Evolutionary conservation across 352 stramenopile genomes (phyloP).

Genomic region (Globisporangium irregulare): DNA sequence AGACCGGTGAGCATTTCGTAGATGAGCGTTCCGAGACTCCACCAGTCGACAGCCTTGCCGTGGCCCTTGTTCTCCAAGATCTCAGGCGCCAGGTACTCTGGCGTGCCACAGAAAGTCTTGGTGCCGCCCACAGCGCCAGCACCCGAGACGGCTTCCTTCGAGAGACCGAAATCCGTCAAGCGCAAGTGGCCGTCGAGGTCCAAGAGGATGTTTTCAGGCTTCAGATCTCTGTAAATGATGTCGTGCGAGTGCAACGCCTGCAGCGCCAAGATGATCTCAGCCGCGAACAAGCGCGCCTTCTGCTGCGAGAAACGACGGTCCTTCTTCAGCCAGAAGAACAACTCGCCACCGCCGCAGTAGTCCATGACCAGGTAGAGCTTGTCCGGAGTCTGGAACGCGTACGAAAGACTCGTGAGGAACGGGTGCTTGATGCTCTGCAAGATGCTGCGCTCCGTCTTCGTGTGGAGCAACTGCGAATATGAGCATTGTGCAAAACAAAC

Average conservation of each 20-base stretch:
- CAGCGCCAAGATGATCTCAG: constrained; percentile 93
- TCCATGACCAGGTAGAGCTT: constrained; percentile 95
- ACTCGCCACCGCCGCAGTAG: constrained; percentile 92
- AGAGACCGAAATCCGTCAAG: constrained; percentile 95
- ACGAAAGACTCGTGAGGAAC: constrained; percentile 86
- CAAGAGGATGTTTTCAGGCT: constrained; percentile 95
- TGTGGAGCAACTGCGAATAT: constrained; percentile 74
- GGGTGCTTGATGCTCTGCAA: constrained; percentile 92
- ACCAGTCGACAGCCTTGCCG: constrained; percentile 89
- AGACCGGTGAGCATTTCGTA: constrained; percentile 94
- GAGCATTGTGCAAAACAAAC: not conserved
- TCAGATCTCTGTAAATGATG: constrained; percentile 97
- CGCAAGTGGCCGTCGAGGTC: constrained; percentile 93
- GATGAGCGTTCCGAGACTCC: constrained; percentile 91
- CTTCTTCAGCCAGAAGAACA: constrained; percentile 96
- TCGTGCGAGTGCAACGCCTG: constrained; percentile 92
- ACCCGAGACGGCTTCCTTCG: constrained; percentile 89
- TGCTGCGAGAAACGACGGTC: constrained; percentile 92
- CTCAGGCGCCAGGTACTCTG: constrained; percentile 94
- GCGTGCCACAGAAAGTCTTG: constrained; percentile 92
- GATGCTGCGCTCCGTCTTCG: constrained; percentile 92
- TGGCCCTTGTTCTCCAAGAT: constrained; percentile 94
- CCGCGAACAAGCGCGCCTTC: constrained; percentile 90
- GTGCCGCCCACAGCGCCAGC: constrained; percentile 74
- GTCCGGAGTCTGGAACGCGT: constrained; percentile 88